Evolutionary conservation across 495 filamentous ascomycete species (phyloP), one percentile per base, ranked within the genome.

Genomic region (Schizothecium vesticola): DNA sequence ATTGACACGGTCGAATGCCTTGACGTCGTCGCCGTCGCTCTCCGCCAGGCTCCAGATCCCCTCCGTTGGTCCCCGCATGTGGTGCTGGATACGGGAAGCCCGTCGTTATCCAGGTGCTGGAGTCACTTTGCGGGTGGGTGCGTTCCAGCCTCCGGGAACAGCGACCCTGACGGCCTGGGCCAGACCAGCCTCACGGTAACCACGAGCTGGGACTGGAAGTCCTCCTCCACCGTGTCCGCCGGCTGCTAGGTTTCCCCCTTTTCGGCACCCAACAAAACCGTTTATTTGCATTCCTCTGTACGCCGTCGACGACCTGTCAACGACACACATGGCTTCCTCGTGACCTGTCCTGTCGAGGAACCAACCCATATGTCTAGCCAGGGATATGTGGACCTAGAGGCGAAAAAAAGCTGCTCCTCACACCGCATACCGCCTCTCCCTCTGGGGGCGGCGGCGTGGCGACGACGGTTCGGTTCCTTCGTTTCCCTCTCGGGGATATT

Each of bases 1-100:
- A 43, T 12, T 13, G 12, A 70, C 63, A 70, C 63, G 36, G 51
- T 25, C 57, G 61, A 71, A 66, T 67, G 69, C 61, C 72, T 24
- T 73, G 64, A 63, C 29, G 21, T 28, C 24, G 23, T 22, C 19
- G 11, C 19, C 43, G 31, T 43, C 26, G 57, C 22, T 7, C 0
- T 59, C 23, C 3, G 26, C 26, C 26, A 19, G 36, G 19, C 36
- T 31, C 33, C 33, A 43, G 12, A 51, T 51, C 43, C 19, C 43
- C 43, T 51, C 43, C 43, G 43, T 8, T n/a, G 43, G 43, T 51
- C 19, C 19, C 43, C 43, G 19, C 43, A 3, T 33, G 1, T 7
- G 43, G 16, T 51, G 43, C 43, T 51, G 43, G 43, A 51, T 51
- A 51, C 43, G 43, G 43, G 43, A 51, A n/a, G 43, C 43, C 43